phyloP scores from a whole-genome alignment of 805 yeast species.

The Ogataea paraovalis region DNA sequence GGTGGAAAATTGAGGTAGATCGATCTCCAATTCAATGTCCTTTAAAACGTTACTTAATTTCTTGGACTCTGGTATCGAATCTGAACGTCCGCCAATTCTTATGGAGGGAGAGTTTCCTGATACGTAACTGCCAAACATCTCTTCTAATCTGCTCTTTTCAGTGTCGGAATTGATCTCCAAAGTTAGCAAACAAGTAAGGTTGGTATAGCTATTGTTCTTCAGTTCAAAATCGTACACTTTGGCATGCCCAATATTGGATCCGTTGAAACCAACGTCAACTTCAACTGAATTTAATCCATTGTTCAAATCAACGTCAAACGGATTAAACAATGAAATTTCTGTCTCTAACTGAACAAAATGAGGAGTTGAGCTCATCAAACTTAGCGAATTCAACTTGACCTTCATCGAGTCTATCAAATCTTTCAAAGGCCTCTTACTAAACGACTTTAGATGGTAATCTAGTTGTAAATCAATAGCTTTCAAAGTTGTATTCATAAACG shows the following conservation, averaged over 20 bases:
- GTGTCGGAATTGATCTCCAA: slow-evolving; percentile 15
- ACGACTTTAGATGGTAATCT: slow-evolving; percentile 1
- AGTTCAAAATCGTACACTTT: slow-evolving; percentile 24
- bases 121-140: slow-evolving; percentile 35
- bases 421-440: neutral
- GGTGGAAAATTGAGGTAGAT: slow-evolving; percentile 23
- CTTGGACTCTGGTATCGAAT: slow-evolving; percentile 22
- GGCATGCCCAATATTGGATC: slow-evolving; percentile 33
- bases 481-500: slow-evolving; percentile 19
- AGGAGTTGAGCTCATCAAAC: slow-evolving; percentile 28
- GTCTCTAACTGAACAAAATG: slow-evolving; percentile 26
- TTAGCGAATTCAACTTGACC: slow-evolving; percentile 9
- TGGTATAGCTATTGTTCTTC: slow-evolving; percentile 13
- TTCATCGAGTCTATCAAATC: slow-evolving; percentile 1
- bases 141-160: slow-evolving; percentile 27
- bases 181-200: slow-evolving; percentile 20
- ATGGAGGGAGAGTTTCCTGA: slow-evolving; percentile 36
- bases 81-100: slow-evolving; percentile 27
- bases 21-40: slow-evolving; percentile 25
- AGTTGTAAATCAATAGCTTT: neutral
- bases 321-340: slow-evolving; percentile 33
- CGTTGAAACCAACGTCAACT: slow-evolving; percentile 28
- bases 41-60: slow-evolving; percentile 24
- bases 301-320: slow-evolving; percentile 26
- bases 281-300: slow-evolving; percentile 22